Base-by-base conservation (phyloP, 495 filamentous ascomycete species). In the Neurospora sp. region DNA sequence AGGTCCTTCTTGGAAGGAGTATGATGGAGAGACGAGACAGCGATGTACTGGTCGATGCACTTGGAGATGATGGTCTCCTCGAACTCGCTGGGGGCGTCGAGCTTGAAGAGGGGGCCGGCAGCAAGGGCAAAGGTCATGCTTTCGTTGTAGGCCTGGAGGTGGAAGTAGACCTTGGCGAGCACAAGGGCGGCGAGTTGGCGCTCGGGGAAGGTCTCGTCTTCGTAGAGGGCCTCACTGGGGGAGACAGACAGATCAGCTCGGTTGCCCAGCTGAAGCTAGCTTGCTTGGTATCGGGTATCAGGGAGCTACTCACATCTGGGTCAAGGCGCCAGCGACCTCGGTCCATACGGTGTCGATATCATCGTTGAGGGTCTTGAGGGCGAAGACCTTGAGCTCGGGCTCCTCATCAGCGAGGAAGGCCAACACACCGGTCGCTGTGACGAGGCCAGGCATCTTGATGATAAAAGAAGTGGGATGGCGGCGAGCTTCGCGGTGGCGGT, bases 1-100 rank as follows among this genome's bases (percentile, higher is more conserved):
- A 91, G 84, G 74, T 82, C 77, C 71, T 80, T 77, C 69, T 83
- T 81, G 37, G 85, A 79, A 38, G 81, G 83, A 71, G 88, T 86
- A 76, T 92, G 88, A 78, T 90, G 90, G 77, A 88, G 86, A 54
- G 90, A 90, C 71, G 92, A 94, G 66, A 95, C 88, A 70, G 92
- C 89, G 78, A 99, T 97, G 82, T 98, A 99, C 71, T 97, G 96
- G 81, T 99, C 96, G 77, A 99, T 89, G 79, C 96, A 99, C 88
- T 96, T 97, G 28, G 94, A 92, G 80, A 98, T 94, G 79, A 99
- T 98, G 38, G 96, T 99, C 85, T 99, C 94, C 81, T 98, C 96
- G 80, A 96, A 99, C 86, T 99, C 96, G 80, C 94, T 93, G 69
- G 92, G 90, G 71, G 91, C 89, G 75, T 97, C 92, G 72, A 99